phyloP scores from a whole-genome alignment of 2,329 filamentous ascomycete species.

The Nemania sp. region DNA sequence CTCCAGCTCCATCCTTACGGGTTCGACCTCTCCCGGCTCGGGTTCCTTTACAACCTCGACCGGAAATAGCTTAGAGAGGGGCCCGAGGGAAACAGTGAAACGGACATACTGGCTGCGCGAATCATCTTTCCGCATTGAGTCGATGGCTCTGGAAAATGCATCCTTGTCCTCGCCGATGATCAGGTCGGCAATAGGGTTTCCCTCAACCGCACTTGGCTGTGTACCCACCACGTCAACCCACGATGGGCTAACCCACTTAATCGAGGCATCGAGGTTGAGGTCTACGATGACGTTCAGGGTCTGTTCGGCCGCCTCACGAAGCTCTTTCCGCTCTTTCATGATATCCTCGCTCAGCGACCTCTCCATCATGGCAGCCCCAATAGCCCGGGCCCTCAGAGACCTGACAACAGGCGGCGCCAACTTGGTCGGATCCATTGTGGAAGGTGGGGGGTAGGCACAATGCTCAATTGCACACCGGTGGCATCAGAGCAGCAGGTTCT shows the following conservation, averaged over 20 bases:
- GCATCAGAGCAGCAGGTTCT: constrained; percentile 41
- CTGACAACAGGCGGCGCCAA: constrained; percentile 59
- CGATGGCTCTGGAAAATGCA: constrained; percentile 81
- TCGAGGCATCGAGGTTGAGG: constrained; percentile 83
- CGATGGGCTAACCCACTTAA: constrained; percentile 95
- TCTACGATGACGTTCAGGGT: constrained; percentile 96
- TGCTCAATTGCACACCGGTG: constrained; percentile 39
- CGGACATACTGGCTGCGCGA: constrained; percentile 89
- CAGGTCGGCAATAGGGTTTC: constrained; percentile 77
- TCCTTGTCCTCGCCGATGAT: constrained; percentile 77
- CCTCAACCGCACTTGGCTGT: constrained; percentile 70
- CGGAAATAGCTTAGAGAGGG: constrained; percentile 66
- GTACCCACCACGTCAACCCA: constrained; percentile 94
- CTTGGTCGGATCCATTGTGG: constrained; percentile 46
- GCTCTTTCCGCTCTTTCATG: constrained; percentile 87
- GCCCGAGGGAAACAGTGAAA: constrained; percentile 73
- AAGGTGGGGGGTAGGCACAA: constrained; percentile 33
- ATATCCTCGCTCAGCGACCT: constrained; percentile 84
- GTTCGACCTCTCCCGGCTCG: constrained; percentile 45
- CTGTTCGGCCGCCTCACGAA: constrained; percentile 94
- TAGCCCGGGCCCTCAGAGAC: constrained; percentile 55
- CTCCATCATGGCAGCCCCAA: constrained; percentile 63
- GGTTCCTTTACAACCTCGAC: constrained; percentile 47
- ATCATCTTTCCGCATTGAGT: constrained; percentile 90
- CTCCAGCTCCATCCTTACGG: constrained; percentile 76